Conservation (phyloP, 2,329 filamentous ascomycete genomes). For the Hypoxylon sp. region DNA sequence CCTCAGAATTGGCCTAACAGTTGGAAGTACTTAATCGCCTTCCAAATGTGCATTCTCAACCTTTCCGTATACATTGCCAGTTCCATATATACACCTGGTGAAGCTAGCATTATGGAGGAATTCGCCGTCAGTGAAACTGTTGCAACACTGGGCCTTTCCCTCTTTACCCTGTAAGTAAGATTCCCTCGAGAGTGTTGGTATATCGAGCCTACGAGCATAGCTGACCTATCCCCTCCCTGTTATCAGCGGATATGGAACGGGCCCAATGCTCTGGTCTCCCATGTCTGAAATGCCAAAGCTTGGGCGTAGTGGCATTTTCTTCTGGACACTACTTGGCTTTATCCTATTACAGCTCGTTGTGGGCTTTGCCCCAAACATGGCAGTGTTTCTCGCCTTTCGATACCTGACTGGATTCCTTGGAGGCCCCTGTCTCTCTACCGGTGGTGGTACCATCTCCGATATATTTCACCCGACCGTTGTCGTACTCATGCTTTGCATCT, state of each 20-base stretch:
- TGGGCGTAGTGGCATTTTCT: conserved; percentile 71
- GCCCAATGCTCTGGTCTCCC: conserved; percentile 70
- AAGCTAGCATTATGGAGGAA: conserved; percentile 37
- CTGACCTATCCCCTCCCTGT: not conserved
- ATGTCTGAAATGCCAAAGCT: conserved; percentile 71
- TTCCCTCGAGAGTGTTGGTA: too few relatives aligned
- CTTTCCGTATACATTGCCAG: conserved; percentile 51
- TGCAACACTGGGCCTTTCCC: conserved; percentile 48
- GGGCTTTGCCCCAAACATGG: conserved; percentile 68
- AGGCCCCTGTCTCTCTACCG: conserved; percentile 51
- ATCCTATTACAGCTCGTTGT: conserved; percentile 69
- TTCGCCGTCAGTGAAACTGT: conserved; percentile 44
- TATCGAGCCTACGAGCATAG: not conserved
- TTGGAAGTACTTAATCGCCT: conserved; percentile 57
- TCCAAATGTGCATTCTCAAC: conserved; percentile 50
- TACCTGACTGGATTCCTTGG: conserved; percentile 66
- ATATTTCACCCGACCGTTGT: conserved; percentile 57
- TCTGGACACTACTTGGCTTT: conserved; percentile 71
- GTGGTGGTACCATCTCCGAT: conserved; percentile 51
- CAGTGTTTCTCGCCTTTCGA: conserved; percentile 66
- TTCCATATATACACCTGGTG: conserved; percentile 48
- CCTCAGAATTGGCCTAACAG: conserved; percentile 57
- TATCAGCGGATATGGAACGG: conserved; percentile 49
- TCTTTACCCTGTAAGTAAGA: conserved; percentile 44
- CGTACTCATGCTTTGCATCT: conserved; percentile 62